Evolutionary conservation across 345 rosid genomes (phyloP).

Genomic region (Euclidium syriacum): DNA sequence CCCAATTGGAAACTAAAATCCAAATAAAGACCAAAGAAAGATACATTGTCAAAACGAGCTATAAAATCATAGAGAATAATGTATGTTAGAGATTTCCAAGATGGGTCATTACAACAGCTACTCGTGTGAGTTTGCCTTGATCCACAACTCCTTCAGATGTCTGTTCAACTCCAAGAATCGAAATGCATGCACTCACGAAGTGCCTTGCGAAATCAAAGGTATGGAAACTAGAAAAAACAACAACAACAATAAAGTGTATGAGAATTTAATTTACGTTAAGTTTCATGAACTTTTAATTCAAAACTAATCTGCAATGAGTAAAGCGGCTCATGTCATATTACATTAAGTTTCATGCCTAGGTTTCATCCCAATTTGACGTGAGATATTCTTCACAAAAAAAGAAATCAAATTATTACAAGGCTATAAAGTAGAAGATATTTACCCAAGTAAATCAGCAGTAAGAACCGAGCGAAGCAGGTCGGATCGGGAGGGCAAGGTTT

Average conservation of each 20-base stretch:
- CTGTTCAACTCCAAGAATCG: slow-evolving; percentile 93
- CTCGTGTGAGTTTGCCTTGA: slow-evolving; percentile 83
- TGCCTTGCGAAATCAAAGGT: slow-evolving; percentile 98
- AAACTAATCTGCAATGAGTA: too few relatives aligned
- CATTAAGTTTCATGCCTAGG: too few relatives aligned
- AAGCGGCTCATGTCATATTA: too few relatives aligned
- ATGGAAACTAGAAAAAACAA: slow-evolving; percentile 50
- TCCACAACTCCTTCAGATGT: slow-evolving; percentile 96
- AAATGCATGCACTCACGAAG: slow-evolving; percentile 92
- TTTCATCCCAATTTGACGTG: too few relatives aligned
- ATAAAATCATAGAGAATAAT: background rate
- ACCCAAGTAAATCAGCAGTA: slow-evolving; percentile 97
- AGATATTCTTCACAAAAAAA: too few relatives aligned
- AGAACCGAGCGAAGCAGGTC: slow-evolving; percentile 88
- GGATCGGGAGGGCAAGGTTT: slow-evolving; percentile 91
- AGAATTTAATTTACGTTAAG: too few relatives aligned
- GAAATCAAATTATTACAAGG: too few relatives aligned
- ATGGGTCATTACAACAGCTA: slow-evolving; percentile 73
- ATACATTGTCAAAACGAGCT: background rate
- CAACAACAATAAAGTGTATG: background rate
- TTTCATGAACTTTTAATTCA: too few relatives aligned
- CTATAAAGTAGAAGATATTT: slow-evolving; percentile 9
- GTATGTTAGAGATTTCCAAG: slow-evolving; percentile 10
- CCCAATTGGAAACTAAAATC: slow-evolving; percentile 88
- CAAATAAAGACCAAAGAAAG: background rate